Percentiles rank a stretch among this genome's conserved stretches.
phyloP scores from a whole-genome alignment of 2,329 filamentous ascomycete genomes.

The Cryphonectria carpinicola region DNA sequence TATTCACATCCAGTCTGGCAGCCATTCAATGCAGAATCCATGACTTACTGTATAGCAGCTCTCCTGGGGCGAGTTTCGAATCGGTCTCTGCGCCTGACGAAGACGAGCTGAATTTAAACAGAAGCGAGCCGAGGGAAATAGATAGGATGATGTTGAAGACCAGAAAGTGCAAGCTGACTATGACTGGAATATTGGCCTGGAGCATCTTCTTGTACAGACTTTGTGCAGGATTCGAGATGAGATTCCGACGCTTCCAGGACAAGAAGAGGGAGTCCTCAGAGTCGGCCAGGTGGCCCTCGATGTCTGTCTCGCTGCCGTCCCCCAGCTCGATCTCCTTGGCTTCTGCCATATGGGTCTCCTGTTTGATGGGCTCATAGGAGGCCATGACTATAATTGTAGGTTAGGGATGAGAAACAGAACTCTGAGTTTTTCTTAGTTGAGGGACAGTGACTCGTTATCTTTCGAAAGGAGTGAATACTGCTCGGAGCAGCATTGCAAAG shows the following conservation, averaged over 20 bases:
- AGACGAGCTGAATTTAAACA: conserved; percentile 3
- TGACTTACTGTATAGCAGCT: conserved; percentile 17
- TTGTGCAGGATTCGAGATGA: neutral
- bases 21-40: too few relatives aligned
- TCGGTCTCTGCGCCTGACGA: neutral
- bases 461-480: neutral
- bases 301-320: conserved; percentile 18
- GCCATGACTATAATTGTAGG: neutral
- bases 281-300: conserved; percentile 5
- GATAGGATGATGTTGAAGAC: conserved; percentile 8
- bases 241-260: neutral
- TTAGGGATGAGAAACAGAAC: neutral
- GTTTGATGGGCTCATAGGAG: conserved; percentile 14
- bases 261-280: conserved; percentile 4
- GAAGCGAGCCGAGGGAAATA: conserved; percentile 9
- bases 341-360: conserved; percentile 11
- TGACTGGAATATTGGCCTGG: conserved; percentile 10
- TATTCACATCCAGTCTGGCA: neutral
- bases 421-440: neutral
- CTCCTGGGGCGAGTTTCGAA: conserved; percentile 1
- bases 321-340: conserved; percentile 11
- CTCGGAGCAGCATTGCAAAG: neutral
- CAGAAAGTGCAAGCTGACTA: conserved; percentile 18
- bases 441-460: neutral
- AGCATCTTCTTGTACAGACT: conserved; percentile 12